Evolutionary conservation across 1,284 basidiomycete genomes (phyloP).

Genomic region (Wallemia ichthyophaga): DNA sequence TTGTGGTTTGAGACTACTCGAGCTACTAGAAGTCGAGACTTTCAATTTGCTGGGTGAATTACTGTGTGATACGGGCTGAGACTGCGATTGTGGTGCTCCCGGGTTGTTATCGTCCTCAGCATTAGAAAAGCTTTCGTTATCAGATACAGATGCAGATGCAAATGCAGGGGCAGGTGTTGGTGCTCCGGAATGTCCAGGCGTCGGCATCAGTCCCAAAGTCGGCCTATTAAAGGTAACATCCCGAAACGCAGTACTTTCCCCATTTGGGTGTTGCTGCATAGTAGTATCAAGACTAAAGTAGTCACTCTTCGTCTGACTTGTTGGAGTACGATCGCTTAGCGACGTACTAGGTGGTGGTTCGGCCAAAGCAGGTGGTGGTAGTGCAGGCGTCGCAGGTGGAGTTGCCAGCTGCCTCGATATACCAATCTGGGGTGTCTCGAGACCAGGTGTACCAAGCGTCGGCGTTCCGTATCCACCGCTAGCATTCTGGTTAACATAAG

Average conservation of each 20-base stretch:
- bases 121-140: too few relatives aligned
- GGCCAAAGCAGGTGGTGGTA: constrained; percentile 12
- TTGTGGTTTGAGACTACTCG: neutral
- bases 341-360: neutral
- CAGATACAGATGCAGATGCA: too few relatives aligned
- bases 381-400: constrained; percentile 29
- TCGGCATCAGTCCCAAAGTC: too few relatives aligned
- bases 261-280: neutral
- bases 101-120: too few relatives aligned
- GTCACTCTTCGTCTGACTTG: neutral
- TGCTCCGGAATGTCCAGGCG: too few relatives aligned
- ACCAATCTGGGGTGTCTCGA: constrained; percentile 14
- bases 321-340: neutral
- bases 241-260: too few relatives aligned
- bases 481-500: constrained; percentile 4
- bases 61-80: neutral
- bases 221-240: neutral
- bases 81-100: neutral
- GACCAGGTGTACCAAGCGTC: constrained; percentile 2
- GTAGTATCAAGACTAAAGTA: constrained; percentile 1
- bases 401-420: constrained; percentile 30
- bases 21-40: neutral
- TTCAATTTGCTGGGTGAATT: neutral
- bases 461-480: neutral
- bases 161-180: too few relatives aligned